Evolutionary conservation across 441 rosid genomes (phyloP), one percentile per base, ranked within the genome.

Genomic region (Eutrema salsugineum): DNA sequence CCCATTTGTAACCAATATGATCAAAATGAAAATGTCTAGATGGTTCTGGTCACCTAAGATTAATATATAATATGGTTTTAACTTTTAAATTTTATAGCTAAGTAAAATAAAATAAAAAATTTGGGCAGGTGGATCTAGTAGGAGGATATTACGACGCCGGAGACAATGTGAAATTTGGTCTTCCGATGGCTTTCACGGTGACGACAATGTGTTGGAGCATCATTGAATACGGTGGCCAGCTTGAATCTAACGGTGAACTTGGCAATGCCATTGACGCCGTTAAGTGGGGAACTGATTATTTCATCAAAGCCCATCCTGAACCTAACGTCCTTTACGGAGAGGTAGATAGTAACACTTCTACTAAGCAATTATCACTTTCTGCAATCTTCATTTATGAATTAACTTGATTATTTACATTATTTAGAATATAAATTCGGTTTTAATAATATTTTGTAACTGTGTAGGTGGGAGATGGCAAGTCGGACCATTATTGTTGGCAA

Each of bases 141-240:
- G 85, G 87, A 61, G 85, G 85, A 14, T 83, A 83, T 50, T 81
- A 81, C 11, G 87, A 83, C 48, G 85, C 83, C 35, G 82, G 83
- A 73, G 83, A 83, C 67, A 79, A 83, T 27, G 78, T 83, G 11
- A 83, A 81, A 63, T 83, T 81, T 19, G 87, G 87, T 5, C 69
- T 83, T n/a, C 87, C 85, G 7, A 77, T 83, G 83, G 85, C 87
- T 47, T 83, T 81, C 71, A 81, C 87, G 47, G 59, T 83, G 19
- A 83, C 85, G 0, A 83, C 78, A 79, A 73, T 83, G 75, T 76
- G 82, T 27, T 83, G 84, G 86, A 83, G 86, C 44, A 70, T 83
- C 32, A 66, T 83, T 11, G 86, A 83, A 59, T 83, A 78, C 54
- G 82, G 80, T 22, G 54, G 68, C 5, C 80, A 78, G 51, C 77